These are phyloP conservation scores for Lepraria neglecta DNA, from an alignment of 495 filamentous ascomycete genomes.

Conservation along the genomic window DNA sequence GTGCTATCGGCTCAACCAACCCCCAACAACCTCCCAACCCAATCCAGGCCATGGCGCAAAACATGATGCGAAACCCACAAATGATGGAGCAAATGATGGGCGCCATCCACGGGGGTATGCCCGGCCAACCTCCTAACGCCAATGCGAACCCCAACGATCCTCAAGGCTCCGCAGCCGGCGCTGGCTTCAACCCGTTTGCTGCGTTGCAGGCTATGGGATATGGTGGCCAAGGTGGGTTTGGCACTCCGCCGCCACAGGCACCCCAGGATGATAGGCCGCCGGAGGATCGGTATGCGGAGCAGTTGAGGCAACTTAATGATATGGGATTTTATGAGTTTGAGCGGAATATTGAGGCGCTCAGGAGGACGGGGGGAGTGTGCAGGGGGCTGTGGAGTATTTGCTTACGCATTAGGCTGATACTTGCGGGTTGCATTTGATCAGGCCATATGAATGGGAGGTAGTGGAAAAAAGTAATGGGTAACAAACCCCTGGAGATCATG, in stretches of 20 bases:
- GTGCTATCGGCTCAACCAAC: slow-evolving; percentile 21
- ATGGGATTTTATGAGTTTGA: slow-evolving; percentile 99
- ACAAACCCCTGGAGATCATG: too few species aligned
- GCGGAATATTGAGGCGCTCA: slow-evolving; percentile 79
- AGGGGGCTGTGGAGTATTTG: slow-evolving; percentile 83
- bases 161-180: slow-evolving; percentile 28
- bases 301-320: slow-evolving; percentile 89
- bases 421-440: background rate
- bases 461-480: background rate
- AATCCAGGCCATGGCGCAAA: slow-evolving; percentile 37
- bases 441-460: background rate
- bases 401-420: slow-evolving; percentile 34
- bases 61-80: slow-evolving; percentile 45
- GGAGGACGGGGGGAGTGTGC: slow-evolving; percentile 86
- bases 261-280: slow-evolving; percentile 78
- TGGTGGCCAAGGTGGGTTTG: slow-evolving; percentile 37
- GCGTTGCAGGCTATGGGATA: slow-evolving; percentile 36
- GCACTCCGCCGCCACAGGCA: slow-evolving; percentile 40
- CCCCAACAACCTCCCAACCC: slow-evolving; percentile 36
- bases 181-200: slow-evolving; percentile 32
- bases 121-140: slow-evolving; percentile 31
- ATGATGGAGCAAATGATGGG: slow-evolving; percentile 45
- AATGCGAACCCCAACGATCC: background rate
- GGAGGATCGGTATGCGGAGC: slow-evolving; percentile 86
- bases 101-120: slow-evolving; percentile 37